phyloP scores from a whole-genome alignment of 2,329 filamentous ascomycete genomes.

The Anisogramma anomala region DNA sequence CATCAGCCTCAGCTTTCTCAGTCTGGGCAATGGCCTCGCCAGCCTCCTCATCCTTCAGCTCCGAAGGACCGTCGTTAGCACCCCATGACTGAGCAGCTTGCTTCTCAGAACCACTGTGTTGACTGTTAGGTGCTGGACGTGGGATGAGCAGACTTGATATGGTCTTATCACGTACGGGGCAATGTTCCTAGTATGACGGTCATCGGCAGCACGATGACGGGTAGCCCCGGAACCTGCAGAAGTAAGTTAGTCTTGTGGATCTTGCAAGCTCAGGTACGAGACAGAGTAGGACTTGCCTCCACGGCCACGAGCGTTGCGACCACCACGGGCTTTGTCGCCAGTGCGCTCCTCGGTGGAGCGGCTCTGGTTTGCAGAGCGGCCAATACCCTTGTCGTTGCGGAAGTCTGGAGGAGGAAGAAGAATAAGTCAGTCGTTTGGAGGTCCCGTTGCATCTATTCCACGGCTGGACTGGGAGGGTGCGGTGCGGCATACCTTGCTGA shows the following conservation, averaged over 20 bases:
- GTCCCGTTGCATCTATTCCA: too few relatives aligned
- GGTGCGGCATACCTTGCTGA: conserved; percentile 65
- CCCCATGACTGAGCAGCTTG: conserved; percentile 86
- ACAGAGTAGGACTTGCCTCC: conserved; percentile 38
- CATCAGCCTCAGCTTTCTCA: conserved; percentile 62
- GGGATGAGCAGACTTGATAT: not conserved
- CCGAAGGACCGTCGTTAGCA: conserved; percentile 65
- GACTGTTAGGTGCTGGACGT: not conserved
- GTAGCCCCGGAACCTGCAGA: conserved; percentile 41
- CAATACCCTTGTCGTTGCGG: conserved; percentile 69
- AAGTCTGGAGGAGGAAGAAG: conserved; percentile 48
- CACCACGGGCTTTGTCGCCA: conserved; percentile 45
- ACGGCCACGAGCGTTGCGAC: conserved; percentile 51
- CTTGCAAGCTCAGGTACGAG: too few relatives aligned
- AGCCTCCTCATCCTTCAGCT: conserved; percentile 83
- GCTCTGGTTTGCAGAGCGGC: conserved; percentile 69
- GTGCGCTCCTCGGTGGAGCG: conserved; percentile 62
- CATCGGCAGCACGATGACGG: conserved; percentile 41
- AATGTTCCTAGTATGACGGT: conserved; percentile 40
- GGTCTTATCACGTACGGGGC: conserved; percentile 31
- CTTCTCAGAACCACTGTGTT: conserved; percentile 60
- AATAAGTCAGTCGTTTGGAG: too few relatives aligned
- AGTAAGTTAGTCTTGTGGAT: not conserved
- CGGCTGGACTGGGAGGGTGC: not conserved
- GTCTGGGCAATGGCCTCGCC: conserved; percentile 78